Conservation (phyloP, 805 yeast species). For the Isabelozyma pseudorhagii region DNA sequence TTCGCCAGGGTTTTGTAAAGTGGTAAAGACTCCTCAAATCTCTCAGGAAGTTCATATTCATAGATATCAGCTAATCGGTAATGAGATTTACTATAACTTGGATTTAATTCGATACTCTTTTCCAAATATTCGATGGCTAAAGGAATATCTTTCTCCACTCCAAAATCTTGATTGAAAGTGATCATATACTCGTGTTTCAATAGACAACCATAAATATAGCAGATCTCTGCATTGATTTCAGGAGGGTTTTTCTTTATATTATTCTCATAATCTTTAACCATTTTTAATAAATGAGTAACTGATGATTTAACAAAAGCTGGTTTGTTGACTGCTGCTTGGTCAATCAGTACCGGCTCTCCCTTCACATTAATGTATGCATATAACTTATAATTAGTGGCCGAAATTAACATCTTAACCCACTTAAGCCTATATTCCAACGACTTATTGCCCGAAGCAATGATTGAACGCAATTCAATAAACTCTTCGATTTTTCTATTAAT, state of each 20-base stretch:
- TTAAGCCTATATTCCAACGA: constrained; percentile 37
- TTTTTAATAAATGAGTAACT: constrained; percentile 32
- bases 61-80: constrained; percentile 38
- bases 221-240: constrained; percentile 26
- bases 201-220: constrained; percentile 35
- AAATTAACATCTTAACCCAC: constrained; percentile 42
- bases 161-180: constrained; percentile 34
- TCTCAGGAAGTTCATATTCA: constrained; percentile 28
- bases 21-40: constrained; percentile 29
- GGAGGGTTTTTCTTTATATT: constrained; percentile 13
- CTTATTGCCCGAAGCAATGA: constrained; percentile 42
- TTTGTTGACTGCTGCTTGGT: constrained; percentile 28
- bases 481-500: constrained; percentile 30
- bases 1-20: constrained; percentile 36
- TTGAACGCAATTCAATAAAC: constrained; percentile 28
- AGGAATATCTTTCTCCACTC: constrained; percentile 23
- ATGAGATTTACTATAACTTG: constrained; percentile 28
- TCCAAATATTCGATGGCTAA: constrained; percentile 29
- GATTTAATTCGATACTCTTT: constrained; percentile 28
- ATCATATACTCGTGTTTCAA: constrained; percentile 31
- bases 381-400: constrained; percentile 35
- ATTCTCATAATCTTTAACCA: constrained; percentile 31
- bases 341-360: constrained; percentile 33
- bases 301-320: constrained; percentile 35
- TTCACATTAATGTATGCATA: constrained; percentile 41